Percentiles rank a stretch among this genome's conserved stretches.
These are phyloP conservation scores for Escallonia rubra DNA, from an alignment of 129 eudicot genomes.

Conservation along the genomic window DNA sequence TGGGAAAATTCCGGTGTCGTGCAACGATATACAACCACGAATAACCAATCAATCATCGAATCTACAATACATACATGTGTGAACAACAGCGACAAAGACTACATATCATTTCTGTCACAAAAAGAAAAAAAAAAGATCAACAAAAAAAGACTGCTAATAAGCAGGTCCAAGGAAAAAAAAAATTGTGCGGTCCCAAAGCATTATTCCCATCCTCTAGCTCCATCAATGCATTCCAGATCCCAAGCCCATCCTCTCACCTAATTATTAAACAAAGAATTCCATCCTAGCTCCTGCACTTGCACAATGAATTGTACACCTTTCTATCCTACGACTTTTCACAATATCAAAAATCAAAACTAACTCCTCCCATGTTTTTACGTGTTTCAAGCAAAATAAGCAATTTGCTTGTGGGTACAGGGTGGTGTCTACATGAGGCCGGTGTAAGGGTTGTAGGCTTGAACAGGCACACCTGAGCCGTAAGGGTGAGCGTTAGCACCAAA, in stretches of 20 bases:
- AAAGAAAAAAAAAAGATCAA: neutral
- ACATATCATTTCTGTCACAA: neutral
- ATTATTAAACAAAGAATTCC: constrained; percentile 13
- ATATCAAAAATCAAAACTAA: constrained; percentile 8
- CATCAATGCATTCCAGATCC: neutral
- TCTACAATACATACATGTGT: neutral
- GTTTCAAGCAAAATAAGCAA: constrained; percentile 5
- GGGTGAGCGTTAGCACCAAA: constrained; percentile 48
- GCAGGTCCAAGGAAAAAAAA: constrained; percentile 8
- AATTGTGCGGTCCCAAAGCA: neutral
- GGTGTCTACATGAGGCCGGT: constrained; percentile 57
- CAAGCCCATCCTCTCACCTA: neutral
- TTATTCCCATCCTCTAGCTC: neutral
- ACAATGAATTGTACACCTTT: neutral
- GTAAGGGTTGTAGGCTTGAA: constrained; percentile 73
- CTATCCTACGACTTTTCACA: neutral
- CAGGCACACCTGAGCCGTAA: constrained; percentile 79
- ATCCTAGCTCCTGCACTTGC: constrained; percentile 25
- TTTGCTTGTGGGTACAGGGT: neutral
- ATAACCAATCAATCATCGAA: neutral
- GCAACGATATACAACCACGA: neutral
- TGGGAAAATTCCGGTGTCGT: neutral
- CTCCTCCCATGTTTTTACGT: constrained; percentile 3
- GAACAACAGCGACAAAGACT: constrained; percentile 3
- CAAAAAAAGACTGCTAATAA: neutral